Evolutionary conservation across 768 basidiomycete genomes (phyloP), one percentile per base, ranked within the genome.

Genomic region (Russula olivacea): DNA sequence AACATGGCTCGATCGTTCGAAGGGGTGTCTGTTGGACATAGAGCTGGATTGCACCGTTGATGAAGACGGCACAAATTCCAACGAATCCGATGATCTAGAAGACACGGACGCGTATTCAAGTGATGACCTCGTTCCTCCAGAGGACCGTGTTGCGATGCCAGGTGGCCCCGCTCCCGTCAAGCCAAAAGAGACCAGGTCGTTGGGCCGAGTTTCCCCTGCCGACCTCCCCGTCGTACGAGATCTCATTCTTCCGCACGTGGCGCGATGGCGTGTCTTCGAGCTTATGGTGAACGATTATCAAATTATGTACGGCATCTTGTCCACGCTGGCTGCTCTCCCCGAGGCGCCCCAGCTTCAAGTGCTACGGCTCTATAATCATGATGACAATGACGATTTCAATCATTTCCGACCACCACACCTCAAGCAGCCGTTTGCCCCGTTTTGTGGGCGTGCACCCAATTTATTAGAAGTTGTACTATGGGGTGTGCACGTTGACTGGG

Each of bases 401-500:
- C 41, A 72, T 73, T 82, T 85, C 73, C 62, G 65, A 4, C 78
- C 79, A 4, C 71, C 73, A 19, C 73, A 76, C 21, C 75, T 82
- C 51, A 73, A 71, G 49, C 75, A 73, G 11, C 73, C 73, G 23
- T 73, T 78, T 12, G 76, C 82, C 19, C 84, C 89, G 68, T 76
- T 82, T 58, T 77, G 81, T 3, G 78, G 80, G 28, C 78, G 78
- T 19, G 72, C 74, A 9, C 89, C 89, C 1, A 77, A 74, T 9
- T 74, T 91, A 15, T 73, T 71, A 21, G 68, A 73, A 4, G 72
- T 83, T 38, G 74, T 75, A 11, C 75, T 91, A 30, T 88, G 85
- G 83, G 88, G 87, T 43, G 84, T 89, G 5, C 88, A 88, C 64
- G 71, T 90, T 38, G 79, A 84, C 61, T 91, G 89, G 89, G 75